Percentiles rank a stretch among this genome's conserved stretches.
phyloP scores from a whole-genome alignment of 1,139 yeast genomes.

The Arxiozyma bovina region DNA sequence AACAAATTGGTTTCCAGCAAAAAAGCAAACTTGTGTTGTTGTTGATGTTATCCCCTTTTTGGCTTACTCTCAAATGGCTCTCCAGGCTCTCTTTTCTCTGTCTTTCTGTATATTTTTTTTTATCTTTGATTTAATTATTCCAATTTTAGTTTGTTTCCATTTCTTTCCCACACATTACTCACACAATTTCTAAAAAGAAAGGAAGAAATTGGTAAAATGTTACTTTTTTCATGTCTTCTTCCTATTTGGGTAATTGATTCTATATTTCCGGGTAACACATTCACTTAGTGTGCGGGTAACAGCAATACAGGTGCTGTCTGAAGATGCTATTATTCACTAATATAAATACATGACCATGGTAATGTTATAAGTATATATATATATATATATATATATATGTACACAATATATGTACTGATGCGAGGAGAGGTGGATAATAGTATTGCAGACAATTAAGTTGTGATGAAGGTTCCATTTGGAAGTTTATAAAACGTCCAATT shows the following conservation, averaged over 20 bases:
- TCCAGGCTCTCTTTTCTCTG: not conserved
- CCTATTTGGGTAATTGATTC: not conserved
- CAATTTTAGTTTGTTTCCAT: no score
- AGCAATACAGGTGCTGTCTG: no score
- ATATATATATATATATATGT: no score
- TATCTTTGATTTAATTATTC: not conserved
- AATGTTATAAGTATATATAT: no score
- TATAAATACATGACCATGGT: no score
- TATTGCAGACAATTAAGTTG: not conserved
- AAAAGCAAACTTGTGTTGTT: no score
- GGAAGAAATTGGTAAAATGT: not conserved
- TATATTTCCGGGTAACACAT: not conserved
- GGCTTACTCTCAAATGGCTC: not conserved
- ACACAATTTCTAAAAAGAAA: not conserved
- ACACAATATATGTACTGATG: no score
- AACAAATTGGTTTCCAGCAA: not conserved
- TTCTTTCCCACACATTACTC: not conserved
- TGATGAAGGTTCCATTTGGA: not conserved
- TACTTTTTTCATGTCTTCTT: not conserved
- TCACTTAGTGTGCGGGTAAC: not conserved
- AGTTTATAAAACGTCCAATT: slow-evolving; percentile 34
- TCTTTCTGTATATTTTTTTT: no score
- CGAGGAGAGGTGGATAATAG: not conserved
- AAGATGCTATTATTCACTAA: no score
- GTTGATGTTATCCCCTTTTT: not conserved